Percentiles rank a stretch among this genome's conserved stretches.
These are phyloP conservation scores for Boletus hoseneyae DNA, from an alignment of 1,284 basidiomycete species.

Conservation along the genomic window DNA sequence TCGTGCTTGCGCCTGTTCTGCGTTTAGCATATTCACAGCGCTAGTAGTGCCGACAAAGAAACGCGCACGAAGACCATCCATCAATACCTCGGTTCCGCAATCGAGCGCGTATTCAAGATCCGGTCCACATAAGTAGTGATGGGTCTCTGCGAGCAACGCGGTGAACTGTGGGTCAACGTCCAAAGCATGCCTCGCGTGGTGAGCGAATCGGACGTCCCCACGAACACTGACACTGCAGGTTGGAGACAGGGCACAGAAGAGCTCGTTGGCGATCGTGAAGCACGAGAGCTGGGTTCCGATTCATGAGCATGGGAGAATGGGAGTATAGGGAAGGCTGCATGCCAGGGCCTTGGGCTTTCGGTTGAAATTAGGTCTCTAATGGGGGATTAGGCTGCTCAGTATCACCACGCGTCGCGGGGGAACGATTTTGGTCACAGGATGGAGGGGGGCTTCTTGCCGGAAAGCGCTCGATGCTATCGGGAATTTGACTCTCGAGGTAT, in stretches of 20 bases:
- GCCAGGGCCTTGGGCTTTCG: conserved; percentile 10
- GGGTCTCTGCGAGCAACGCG: conserved; percentile 67
- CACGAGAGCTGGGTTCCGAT: conserved; percentile 17
- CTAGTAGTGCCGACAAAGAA: conserved; percentile 44
- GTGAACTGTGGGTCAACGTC: conserved; percentile 53
- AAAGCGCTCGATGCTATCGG: not conserved
- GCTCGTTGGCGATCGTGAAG: conserved; percentile 14
- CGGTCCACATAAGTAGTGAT: conserved; percentile 56
- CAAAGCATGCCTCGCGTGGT: conserved; percentile 29
- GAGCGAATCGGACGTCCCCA: conserved; percentile 10
- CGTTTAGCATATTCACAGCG: conserved; percentile 22
- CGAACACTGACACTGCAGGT: not conserved
- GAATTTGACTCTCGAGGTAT: conserved; percentile 19
- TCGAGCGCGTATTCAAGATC: conserved; percentile 73
- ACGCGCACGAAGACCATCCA: conserved; percentile 52
- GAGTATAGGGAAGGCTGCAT: conserved; percentile 21
- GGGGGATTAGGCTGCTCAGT: not conserved
- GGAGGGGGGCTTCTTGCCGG: not conserved
- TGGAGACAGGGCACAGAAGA: not conserved
- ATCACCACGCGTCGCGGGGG: not conserved
- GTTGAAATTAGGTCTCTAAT: conserved; percentile 16
- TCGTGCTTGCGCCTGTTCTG: conserved; percentile 2
- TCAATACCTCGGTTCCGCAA: conserved; percentile 54
- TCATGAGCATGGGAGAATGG: conserved; percentile 20
- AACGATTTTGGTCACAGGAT: conserved; percentile 9